phyloP scores from a whole-genome alignment of 352 stramenopile genomes.

The Phytophthora ohioensis region DNA sequence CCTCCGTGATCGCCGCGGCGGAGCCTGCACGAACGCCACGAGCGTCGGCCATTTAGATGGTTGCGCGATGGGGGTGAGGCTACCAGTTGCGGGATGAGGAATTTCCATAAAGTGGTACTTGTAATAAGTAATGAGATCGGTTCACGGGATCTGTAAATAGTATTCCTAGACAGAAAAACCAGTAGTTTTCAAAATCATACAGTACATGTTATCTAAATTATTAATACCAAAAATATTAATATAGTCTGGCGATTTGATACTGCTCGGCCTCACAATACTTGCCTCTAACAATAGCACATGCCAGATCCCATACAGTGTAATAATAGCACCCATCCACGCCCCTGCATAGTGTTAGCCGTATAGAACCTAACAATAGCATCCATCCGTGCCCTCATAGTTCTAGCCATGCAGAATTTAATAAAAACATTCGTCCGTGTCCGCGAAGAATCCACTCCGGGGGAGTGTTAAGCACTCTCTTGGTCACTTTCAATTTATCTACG shows the following conservation, averaged over 20 bases:
- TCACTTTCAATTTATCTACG: neutral
- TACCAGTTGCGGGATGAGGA: neutral
- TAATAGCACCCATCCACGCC: too few species aligned
- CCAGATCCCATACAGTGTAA: too few species aligned
- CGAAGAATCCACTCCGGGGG: too few species aligned
- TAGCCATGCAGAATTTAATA: too few species aligned
- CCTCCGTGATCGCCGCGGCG: conserved; percentile 22
- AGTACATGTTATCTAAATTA: neutral
- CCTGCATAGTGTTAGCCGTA: too few species aligned
- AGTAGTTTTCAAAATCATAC: neutral
- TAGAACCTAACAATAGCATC: too few species aligned
- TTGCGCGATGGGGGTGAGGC: too few species aligned
- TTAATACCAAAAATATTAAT: neutral
- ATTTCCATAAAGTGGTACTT: neutral
- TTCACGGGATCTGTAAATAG: neutral
- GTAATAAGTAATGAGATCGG: neutral
- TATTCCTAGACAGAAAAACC: neutral
- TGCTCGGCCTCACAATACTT: too few species aligned
- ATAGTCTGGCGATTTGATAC: neutral
- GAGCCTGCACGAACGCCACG: conserved; percentile 16
- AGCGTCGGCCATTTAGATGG: conserved; percentile 21
- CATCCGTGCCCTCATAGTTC: too few species aligned
- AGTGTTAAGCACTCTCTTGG: too few species aligned
- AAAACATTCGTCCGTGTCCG: too few species aligned
- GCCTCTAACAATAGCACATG: too few species aligned